phyloP scores from a whole-genome alignment of 345 rosid genomes.

The Citrus reticulata region DNA sequence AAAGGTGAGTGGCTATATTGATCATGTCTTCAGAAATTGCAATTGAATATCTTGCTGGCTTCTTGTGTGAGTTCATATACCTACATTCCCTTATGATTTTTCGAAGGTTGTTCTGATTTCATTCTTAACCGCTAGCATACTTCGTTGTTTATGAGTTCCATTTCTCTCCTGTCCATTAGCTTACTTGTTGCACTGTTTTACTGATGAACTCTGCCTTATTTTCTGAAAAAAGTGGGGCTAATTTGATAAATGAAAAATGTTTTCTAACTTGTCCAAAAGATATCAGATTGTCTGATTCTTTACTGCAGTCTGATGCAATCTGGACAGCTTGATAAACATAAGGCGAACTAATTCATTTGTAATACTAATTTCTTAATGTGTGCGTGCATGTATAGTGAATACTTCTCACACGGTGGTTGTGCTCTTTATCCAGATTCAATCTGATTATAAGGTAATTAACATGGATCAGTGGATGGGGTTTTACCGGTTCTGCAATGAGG shows the following conservation, averaged over 20 bases:
- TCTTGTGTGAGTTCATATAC: neutral
- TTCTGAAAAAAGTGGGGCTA: neutral
- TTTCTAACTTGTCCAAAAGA: neutral
- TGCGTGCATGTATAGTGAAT: neutral
- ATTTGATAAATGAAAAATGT: neutral
- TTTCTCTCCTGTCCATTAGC: neutral
- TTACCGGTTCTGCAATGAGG: slow-evolving; percentile 90
- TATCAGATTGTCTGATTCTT: neutral
- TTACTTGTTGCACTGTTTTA: neutral
- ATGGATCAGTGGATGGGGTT: slow-evolving; percentile 94
- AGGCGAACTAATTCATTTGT: neutral
- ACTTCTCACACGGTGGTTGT: neutral
- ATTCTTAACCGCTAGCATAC: neutral
- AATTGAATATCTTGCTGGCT: neutral
- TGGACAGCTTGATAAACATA: neutral
- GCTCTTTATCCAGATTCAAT: slow-evolving; percentile 60
- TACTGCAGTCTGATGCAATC: neutral
- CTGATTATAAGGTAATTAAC: slow-evolving; percentile 91
- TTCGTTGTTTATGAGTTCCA: neutral
- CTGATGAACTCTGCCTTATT: neutral
- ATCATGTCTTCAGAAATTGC: neutral
- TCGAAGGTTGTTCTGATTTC: neutral
- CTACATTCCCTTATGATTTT: neutral
- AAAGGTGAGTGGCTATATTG: slow-evolving; percentile 41
- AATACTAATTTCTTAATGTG: neutral